Evolutionary conservation across 2,329 filamentous ascomycete genomes (phyloP).

Genomic region (Aquanectria penicillioides): DNA sequence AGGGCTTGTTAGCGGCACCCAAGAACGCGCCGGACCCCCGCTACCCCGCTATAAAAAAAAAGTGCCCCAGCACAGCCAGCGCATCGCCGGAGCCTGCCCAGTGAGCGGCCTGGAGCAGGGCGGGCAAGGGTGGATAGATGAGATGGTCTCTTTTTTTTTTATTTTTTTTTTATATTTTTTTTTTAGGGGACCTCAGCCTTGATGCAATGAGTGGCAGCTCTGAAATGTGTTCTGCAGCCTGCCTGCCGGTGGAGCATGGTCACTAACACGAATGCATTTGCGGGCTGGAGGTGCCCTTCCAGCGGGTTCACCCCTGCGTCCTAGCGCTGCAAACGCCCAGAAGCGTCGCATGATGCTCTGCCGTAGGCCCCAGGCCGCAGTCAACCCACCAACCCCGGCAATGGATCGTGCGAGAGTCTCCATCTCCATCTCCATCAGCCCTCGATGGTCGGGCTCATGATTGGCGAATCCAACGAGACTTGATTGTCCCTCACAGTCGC

Average conservation of each 20-base stretch:
- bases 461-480: constrained; percentile 34
- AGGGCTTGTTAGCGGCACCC: too few species aligned
- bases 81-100: background rate
- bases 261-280: too few species aligned
- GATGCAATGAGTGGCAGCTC: too few species aligned
- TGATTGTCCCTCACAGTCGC: constrained; percentile 9
- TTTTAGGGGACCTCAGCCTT: too few species aligned
- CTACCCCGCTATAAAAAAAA: constrained; percentile 3
- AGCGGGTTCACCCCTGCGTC: constrained; percentile 5
- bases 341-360: constrained; percentile 3
- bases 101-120: too few species aligned
- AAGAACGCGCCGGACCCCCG: background rate
- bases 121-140: too few species aligned
- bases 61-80: background rate
- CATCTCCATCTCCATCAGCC: constrained; percentile 24
- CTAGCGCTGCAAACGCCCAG: background rate
- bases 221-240: too few species aligned
- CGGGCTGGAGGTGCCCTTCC: too few species aligned
- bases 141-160: too few species aligned
- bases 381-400: constrained; percentile 31
- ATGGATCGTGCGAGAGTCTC: constrained; percentile 29
- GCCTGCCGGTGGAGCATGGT: too few species aligned
- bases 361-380: constrained; percentile 2
- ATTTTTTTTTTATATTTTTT: too few species aligned
- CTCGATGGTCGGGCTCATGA: constrained; percentile 29